Conservation (phyloP, 2,329 filamentous ascomycete genomes). For the Coniochaeta pulveracea region DNA sequence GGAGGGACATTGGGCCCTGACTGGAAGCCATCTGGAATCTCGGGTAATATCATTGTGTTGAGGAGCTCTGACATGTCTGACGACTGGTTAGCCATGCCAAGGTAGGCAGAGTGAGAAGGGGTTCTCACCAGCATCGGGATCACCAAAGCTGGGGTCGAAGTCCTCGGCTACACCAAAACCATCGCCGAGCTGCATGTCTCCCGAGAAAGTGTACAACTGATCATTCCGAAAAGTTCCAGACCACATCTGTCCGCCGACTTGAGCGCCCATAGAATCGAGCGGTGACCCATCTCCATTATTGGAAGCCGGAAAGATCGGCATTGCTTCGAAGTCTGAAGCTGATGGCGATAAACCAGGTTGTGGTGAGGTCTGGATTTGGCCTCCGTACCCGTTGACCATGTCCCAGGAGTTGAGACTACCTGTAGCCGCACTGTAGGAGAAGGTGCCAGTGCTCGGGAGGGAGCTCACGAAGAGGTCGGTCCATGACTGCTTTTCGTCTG, state of each 20-base stretch:
- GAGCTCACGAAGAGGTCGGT: too few relatives aligned
- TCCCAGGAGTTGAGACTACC: slow-evolving; percentile 39
- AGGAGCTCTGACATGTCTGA: not conserved
- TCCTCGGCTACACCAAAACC: too few relatives aligned
- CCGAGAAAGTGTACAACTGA: not conserved
- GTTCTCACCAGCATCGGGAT: not conserved
- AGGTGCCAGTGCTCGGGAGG: slow-evolving; percentile 26
- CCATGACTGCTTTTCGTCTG: too few relatives aligned
- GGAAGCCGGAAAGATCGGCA: slow-evolving; percentile 19
- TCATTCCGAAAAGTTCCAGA: too few relatives aligned
- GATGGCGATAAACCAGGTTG: slow-evolving; percentile 10
- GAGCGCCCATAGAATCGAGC: slow-evolving; percentile 7
- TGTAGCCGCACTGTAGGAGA: slow-evolving; percentile 38
- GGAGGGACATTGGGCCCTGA: slow-evolving; percentile 24
- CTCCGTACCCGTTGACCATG: slow-evolving; percentile 26
- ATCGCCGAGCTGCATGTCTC: not conserved
- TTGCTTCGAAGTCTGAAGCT: slow-evolving; percentile 29
- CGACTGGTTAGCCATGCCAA: not conserved
- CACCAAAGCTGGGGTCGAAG: not conserved
- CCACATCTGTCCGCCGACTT: slow-evolving; percentile 13
- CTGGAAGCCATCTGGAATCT: slow-evolving; percentile 25
- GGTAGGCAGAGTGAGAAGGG: not conserved
- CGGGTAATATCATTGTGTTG: slow-evolving; percentile 16
- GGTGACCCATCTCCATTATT: slow-evolving; percentile 14
- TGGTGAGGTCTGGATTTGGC: slow-evolving; percentile 20